Evolutionary conservation across 805 yeast genomes (phyloP).

Genomic region (Kluyveromyces aestuarii): DNA sequence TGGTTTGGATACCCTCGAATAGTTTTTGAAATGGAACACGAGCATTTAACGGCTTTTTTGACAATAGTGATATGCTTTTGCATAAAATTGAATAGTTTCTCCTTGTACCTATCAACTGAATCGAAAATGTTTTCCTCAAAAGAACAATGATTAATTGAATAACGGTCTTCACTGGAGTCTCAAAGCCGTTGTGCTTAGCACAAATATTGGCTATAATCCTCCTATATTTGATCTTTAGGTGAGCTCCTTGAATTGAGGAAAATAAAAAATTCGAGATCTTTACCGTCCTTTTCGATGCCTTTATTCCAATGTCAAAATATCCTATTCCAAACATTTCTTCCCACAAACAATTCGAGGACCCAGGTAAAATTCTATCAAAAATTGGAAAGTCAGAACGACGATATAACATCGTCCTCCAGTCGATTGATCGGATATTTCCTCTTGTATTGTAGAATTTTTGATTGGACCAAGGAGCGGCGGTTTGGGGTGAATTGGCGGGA

Average conservation of each 20-base stretch:
- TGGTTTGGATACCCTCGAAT: constrained; percentile 23
- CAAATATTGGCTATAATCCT: constrained; percentile 9
- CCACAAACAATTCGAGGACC: neutral
- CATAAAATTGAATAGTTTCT: constrained; percentile 38
- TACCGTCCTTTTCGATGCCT: neutral
- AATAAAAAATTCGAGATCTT: neutral
- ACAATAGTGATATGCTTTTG: constrained; percentile 28
- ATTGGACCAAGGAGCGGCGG: constrained; percentile 10
- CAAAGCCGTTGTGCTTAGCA: constrained; percentile 13
- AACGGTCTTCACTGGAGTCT: constrained; percentile 30
- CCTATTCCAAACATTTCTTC: neutral
- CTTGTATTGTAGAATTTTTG: neutral
- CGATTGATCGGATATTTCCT: neutral
- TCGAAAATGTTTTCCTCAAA: constrained; percentile 42
- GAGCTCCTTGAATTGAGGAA: constrained; percentile 1
- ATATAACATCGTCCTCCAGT: neutral
- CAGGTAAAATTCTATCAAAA: neutral
- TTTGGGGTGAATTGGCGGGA: constrained; percentile 10
- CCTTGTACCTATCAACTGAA: constrained; percentile 41
- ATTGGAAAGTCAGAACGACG: neutral
- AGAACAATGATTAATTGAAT: constrained; percentile 35
- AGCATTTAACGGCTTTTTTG: constrained; percentile 34
- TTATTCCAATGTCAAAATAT: neutral
- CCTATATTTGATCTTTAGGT: constrained; percentile 7
- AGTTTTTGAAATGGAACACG: constrained; percentile 27